These are phyloP conservation scores for Pythium phragmitis DNA, from an alignment of 352 stramenopile genomes.

Conservation along the genomic window DNA sequence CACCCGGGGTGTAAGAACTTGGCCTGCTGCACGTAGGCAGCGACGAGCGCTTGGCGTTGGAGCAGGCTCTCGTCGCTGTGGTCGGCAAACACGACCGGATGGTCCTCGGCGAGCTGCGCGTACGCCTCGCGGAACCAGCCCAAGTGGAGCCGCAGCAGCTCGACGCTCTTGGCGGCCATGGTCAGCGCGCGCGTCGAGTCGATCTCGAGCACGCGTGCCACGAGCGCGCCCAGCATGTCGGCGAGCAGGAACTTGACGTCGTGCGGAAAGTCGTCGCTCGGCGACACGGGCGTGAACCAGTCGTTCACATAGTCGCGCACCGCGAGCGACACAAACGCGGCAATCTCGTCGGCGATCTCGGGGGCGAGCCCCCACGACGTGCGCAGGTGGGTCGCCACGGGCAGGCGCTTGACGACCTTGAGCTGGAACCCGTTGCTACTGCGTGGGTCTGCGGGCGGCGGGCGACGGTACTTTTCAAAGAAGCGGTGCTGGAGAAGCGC, in stretches of 20 bases:
- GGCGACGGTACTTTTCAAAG: constrained; percentile 48
- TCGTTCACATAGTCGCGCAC: constrained; percentile 62
- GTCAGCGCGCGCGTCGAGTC: constrained; percentile 67
- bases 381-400: constrained; percentile 56
- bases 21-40: constrained; percentile 52
- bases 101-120: constrained; percentile 58
- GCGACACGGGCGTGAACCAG: constrained; percentile 69
- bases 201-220: constrained; percentile 61
- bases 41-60: constrained; percentile 57
- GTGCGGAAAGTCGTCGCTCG: constrained; percentile 63
- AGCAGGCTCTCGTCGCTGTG: constrained; percentile 50
- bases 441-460: neutral
- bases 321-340: constrained; percentile 41
- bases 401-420: constrained; percentile 54
- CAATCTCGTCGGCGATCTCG: constrained; percentile 66
- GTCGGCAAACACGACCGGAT: constrained; percentile 56
- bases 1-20: constrained; percentile 73
- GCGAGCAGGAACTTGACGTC: constrained; percentile 67
- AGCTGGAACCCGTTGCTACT: constrained; percentile 52
- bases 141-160: constrained; percentile 70
- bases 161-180: constrained; percentile 55
- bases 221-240: constrained; percentile 56
- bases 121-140: constrained; percentile 81
- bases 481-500: constrained; percentile 50
- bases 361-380: constrained; percentile 54